Evolutionary conservation across 1,284 basidiomycete genomes (phyloP), one percentile per base, ranked within the genome.

Genomic region (Heliocybe sulcata): DNA sequence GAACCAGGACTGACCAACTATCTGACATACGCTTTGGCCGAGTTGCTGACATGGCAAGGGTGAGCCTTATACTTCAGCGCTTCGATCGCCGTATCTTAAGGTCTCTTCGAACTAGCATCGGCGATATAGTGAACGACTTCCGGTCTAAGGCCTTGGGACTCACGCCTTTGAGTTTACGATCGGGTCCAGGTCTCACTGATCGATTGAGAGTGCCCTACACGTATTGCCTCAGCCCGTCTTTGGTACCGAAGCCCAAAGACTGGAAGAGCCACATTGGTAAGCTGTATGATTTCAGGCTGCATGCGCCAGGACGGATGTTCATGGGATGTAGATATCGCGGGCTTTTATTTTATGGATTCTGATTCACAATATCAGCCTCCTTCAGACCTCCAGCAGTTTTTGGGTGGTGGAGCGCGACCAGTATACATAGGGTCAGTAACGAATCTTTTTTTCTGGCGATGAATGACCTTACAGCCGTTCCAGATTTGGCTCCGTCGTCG

Each of bases 181-280:
- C 76, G 1, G 83, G 82, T 0, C 77, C 82, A 2, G 75, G 79
- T 26, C 66, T 83, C 22, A 62, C 81, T 2, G 82, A 85, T 58
- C 71, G 78, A 25, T 68, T 85, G 47, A 81, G 81, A 58, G 69
- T 87, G 8, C 86, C 86, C 4, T 85, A 80, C 76, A 84, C 85
- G 16, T 89, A 87, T 62, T 85, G 83, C 59, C 85, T 87, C 75
- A 82, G 80, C 56, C 77, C 82, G 3, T 73, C 77, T 1, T 63
- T 89, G 20, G 81, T 87, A 0, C 80, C 81, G 0, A 84, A 84
- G 59, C 86, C 85, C 0, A 63, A 73, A 4, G 85, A 85, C 63
- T 85, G 83, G 79, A 79, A 75, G 57, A 79, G 77, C 54, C 69
- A 82, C 60, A 82, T 81, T 47, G 84, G 83, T 83, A 58, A 53